Percentiles rank a stretch among this genome's conserved stretches.
Evolutionary conservation across 768 basidiomycete genomes (phyloP).

Genomic region (Erythrobasidium yunnanense): DNA sequence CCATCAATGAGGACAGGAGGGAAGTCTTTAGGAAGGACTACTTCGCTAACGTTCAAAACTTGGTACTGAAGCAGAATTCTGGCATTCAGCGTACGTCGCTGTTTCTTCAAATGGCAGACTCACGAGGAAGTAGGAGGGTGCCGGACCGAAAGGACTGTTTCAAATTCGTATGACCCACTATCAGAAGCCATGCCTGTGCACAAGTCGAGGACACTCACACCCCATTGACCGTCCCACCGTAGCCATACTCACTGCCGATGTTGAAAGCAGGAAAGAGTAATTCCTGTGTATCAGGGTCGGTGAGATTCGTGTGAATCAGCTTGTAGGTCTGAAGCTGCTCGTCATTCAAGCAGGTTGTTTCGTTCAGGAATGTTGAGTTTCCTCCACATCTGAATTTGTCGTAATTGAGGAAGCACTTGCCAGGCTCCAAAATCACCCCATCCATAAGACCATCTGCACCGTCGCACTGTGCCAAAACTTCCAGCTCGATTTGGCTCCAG

Average conservation of each 20-base stretch:
- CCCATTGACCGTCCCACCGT: conserved; percentile 17
- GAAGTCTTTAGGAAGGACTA: not conserved
- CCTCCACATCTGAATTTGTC: conserved; percentile 5
- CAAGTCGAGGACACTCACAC: not conserved
- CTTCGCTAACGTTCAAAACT: conserved; percentile 15
- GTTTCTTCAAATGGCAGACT: not conserved
- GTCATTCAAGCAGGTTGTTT: not conserved
- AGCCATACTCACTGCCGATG: conserved; percentile 3
- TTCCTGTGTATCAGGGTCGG: conserved; percentile 19
- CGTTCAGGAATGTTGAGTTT: conserved; percentile 5
- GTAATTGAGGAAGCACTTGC: conserved; percentile 39
- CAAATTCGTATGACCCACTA: not conserved
- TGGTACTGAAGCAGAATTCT: not conserved
- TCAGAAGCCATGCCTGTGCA: not conserved
- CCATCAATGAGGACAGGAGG: conserved; percentile 4
- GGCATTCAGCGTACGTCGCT: not conserved
- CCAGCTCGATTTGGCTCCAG: not conserved
- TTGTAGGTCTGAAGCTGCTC: conserved; percentile 9
- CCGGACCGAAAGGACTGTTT: conserved; percentile 22
- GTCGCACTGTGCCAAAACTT: conserved; percentile 33
- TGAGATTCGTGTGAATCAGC: conserved; percentile 9
- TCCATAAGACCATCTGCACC: conserved; percentile 38
- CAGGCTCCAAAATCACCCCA: conserved; percentile 40
- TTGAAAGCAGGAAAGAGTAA: conserved; percentile 24
- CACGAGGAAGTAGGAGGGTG: not conserved